These are phyloP conservation scores for Gossypium laxum DNA, from an alignment of 441 rosid genomes.

Conservation along the genomic window DNA sequence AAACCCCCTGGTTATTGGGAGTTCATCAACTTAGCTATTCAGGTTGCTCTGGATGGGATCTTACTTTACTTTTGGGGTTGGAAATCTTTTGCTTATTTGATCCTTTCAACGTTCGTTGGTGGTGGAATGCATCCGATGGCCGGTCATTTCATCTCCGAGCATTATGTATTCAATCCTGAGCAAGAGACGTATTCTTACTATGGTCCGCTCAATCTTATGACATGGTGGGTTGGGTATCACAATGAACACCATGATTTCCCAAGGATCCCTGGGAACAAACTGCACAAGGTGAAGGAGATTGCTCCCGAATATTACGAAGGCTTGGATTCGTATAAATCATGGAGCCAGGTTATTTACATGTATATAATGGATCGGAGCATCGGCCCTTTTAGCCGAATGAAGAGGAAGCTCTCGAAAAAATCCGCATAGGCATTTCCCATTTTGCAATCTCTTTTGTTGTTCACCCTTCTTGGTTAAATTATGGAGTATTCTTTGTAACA, in stretches of 20 bases:
- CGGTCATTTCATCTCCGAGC: constrained; percentile 84
- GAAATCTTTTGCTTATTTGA: constrained; percentile 63
- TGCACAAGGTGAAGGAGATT: constrained; percentile 68
- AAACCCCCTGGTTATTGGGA: constrained; percentile 88
- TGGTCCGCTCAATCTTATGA: constrained; percentile 63
- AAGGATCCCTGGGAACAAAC: constrained; percentile 73
- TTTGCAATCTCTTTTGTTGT: not conserved
- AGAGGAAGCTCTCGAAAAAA: constrained; percentile 56
- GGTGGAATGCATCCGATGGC: constrained; percentile 97
- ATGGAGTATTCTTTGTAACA: constrained; percentile 11
- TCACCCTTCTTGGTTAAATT: not conserved
- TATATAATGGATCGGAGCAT: constrained; percentile 56
- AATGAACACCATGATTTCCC: constrained; percentile 94
- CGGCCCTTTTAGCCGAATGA: constrained; percentile 74
- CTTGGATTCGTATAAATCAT: constrained; percentile 50
- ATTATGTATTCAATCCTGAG: constrained; percentile 63
- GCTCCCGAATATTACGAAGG: constrained; percentile 72
- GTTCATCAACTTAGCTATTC: constrained; percentile 46
- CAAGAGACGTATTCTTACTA: constrained; percentile 89
- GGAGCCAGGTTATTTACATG: constrained; percentile 84
- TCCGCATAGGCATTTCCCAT: constrained; percentile 31
- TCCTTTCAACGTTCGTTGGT: constrained; percentile 87
- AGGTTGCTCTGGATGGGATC: constrained; percentile 42
- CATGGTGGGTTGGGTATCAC: constrained; percentile 85
- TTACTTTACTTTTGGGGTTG: constrained; percentile 57